phyloP scores from a whole-genome alignment of 2,329 filamentous ascomycete species.

The Claviceps citrina region DNA sequence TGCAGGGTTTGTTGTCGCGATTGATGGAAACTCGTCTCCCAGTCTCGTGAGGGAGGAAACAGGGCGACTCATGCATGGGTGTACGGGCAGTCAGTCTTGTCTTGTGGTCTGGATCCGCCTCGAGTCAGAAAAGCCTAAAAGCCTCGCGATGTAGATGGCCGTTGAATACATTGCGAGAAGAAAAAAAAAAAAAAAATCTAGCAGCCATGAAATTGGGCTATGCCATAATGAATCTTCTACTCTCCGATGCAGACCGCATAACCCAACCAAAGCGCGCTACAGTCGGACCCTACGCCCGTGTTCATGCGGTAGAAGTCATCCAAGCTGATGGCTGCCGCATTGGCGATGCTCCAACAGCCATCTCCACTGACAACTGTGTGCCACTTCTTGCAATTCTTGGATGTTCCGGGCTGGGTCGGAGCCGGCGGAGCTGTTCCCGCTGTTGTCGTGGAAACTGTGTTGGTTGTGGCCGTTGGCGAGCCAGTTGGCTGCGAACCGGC shows the following conservation, averaged over 20 bases:
- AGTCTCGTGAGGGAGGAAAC: too few relatives aligned
- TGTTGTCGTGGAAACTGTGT: not conserved
- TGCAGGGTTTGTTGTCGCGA: too few relatives aligned
- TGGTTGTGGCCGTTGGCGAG: not conserved
- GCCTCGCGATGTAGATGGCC: too few relatives aligned
- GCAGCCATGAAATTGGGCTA: too few relatives aligned
- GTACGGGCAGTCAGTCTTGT: too few relatives aligned
- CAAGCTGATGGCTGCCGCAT: not conserved
- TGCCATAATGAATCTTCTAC: too few relatives aligned
- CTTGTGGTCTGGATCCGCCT: too few relatives aligned
- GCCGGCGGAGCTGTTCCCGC: not conserved
- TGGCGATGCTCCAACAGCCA: not conserved
- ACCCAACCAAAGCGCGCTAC: not conserved
- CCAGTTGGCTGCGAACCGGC: not conserved
- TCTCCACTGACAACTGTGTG: not conserved
- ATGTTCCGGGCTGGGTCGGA: not conserved
- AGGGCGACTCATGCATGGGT: too few relatives aligned
- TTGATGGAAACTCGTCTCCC: too few relatives aligned
- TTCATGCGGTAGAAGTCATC: slow-evolving; percentile 1
- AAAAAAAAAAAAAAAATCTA: too few relatives aligned
- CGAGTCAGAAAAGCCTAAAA: too few relatives aligned
- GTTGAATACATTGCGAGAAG: too few relatives aligned
- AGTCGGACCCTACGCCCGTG: not conserved
- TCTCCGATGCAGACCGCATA: slow-evolving; percentile 1
- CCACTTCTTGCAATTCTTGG: slow-evolving; percentile 1